Base-by-base conservation (phyloP, 1,139 yeast species). In the Kurtzmaniella quercitrusa region DNA sequence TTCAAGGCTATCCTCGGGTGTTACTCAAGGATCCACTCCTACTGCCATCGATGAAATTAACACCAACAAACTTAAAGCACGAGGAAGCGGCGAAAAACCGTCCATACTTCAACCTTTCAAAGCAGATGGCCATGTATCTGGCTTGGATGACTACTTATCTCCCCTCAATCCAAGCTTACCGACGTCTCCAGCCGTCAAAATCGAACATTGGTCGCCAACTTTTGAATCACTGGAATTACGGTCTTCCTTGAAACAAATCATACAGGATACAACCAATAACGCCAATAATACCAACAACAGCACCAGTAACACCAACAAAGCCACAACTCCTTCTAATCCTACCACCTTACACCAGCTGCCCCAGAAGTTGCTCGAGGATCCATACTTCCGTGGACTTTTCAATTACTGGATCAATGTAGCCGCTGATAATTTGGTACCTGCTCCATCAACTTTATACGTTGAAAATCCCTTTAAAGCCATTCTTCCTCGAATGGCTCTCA, bases 401-500 rank as follows among this genome's bases (percentile, higher is more conserved):
- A 81, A 81, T 49, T 82, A 81, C 52, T 86, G 79, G 70, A 65
- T 82, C 14, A 70, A 78, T 44, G 78, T 80, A 11, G 85, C 88
- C 0, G 77, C 90, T 1, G 72, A 73, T 38, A 68, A 76, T 37
- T 65, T 85, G 33, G 89, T 84, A 5, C 93, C 94, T 0, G 84
- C 88, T 0, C 89, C 90, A 5, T 68, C 77, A 1, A 60, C 67
- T 15, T 55, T 75, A 3, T 82, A 82, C 55, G 68, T 63, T 18
- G 81, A 78, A 18, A 86, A 85, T 53, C 95, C 95, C 0, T 85
- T 85, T 62, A 75, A 75, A 47, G 73, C 75, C 7, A 62, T 84
- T 4, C 60, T 86, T 15, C 93, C 94, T 0, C 79, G 77, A 50
- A 73, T 86, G 77, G 91, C 94, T 0, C 68, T 83, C 72, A 69